These are phyloP conservation scores for Spathaspora sp. DNA, from an alignment of 805 yeast species.

Conservation along the genomic window DNA sequence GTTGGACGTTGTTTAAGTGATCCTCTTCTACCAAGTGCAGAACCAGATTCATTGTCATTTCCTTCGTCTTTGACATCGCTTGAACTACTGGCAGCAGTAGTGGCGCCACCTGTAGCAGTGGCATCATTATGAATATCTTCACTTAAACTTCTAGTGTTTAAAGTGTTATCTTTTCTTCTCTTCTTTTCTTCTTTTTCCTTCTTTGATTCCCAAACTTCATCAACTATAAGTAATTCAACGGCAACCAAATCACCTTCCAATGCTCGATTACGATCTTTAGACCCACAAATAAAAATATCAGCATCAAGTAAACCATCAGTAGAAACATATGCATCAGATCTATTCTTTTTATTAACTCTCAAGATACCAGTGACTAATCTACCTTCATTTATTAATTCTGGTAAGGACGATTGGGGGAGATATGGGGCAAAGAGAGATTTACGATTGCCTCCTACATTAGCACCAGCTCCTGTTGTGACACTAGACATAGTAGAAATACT, in stretches of 20 bases:
- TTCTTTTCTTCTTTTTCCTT: constrained; percentile 97
- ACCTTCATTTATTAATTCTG: constrained; percentile 85
- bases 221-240: constrained; percentile 88
- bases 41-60: constrained; percentile 27
- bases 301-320: constrained; percentile 95
- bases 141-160: constrained; percentile 36
- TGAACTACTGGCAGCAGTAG: neutral
- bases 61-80: constrained; percentile 11
- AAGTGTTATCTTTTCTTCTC: constrained; percentile 69
- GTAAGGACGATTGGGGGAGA: constrained; percentile 88
- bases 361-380: constrained; percentile 87
- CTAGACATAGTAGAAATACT: constrained; percentile 8
- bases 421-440: constrained; percentile 94
- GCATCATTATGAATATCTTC: constrained; percentile 83
- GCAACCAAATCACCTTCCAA: constrained; percentile 96
- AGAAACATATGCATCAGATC: constrained; percentile 98
- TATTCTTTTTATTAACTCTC: constrained; percentile 91
- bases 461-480: constrained; percentile 4
- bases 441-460: constrained; percentile 36
- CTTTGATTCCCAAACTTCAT: constrained; percentile 96
- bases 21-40: constrained; percentile 71
- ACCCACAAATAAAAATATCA: constrained; percentile 95
- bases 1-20: constrained; percentile 93
- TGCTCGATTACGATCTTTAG: constrained; percentile 97
- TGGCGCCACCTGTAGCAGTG: constrained; percentile 23